Evolutionary conservation across 768 basidiomycete species (phyloP).

Genomic region (Mycena leptocephala): DNA sequence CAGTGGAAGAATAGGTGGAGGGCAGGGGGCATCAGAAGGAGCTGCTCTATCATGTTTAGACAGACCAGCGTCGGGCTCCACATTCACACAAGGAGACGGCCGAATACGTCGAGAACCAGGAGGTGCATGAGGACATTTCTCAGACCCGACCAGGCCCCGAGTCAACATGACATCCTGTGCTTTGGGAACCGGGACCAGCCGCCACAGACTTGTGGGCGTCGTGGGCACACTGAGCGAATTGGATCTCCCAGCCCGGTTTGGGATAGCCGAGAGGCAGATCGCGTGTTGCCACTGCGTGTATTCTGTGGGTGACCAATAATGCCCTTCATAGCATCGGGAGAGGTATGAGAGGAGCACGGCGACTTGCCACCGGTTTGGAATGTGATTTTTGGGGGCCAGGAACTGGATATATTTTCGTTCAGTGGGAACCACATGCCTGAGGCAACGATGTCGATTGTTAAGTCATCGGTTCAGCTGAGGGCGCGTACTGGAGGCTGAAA

Average conservation of each 20-base stretch:
- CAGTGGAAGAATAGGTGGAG: not conserved
- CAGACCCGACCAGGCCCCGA: not conserved
- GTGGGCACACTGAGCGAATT: slow-evolving; percentile 28
- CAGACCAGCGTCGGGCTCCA: not conserved
- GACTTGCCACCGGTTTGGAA: slow-evolving; percentile 4
- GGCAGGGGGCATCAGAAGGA: not conserved
- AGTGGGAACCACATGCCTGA: slow-evolving; percentile 25
- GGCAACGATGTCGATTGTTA: not conserved
- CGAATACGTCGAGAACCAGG: slow-evolving; percentile 8
- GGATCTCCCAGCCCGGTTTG: slow-evolving; percentile 31
- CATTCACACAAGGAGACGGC: not conserved
- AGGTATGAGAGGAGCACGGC: not conserved
- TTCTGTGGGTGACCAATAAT: slow-evolving; percentile 6
- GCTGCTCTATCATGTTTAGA: not conserved
- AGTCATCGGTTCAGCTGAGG: not conserved
- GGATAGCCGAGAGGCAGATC: slow-evolving; percentile 28
- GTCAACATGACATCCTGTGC: not conserved
- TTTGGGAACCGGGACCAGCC: slow-evolving; percentile 3
- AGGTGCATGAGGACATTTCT: slow-evolving; percentile 5
- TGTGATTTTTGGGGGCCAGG: slow-evolving; percentile 33
- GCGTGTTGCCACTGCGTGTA: slow-evolving; percentile 3
- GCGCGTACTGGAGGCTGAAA: slow-evolving; percentile 12
- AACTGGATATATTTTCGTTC: slow-evolving; percentile 18
- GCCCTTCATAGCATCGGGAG: slow-evolving; percentile 22
- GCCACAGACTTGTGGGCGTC: slow-evolving; percentile 36